Conservation (phyloP, 225 moss, liverwort and hornwort species). For the Lunularia cruciata region DNA sequence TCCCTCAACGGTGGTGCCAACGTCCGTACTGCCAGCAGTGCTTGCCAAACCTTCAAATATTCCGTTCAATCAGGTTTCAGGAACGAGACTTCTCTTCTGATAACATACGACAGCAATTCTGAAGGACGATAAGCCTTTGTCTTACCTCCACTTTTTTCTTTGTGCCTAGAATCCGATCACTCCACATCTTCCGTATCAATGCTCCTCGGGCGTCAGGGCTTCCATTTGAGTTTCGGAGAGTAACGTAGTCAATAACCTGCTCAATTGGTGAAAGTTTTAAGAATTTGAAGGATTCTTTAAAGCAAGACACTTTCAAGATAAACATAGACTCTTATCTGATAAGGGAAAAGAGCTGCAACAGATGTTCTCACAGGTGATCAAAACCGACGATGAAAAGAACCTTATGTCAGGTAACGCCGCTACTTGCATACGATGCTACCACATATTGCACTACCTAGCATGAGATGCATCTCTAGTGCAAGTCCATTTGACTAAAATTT, state of each 20-base stretch:
- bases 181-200: slow-evolving; percentile 94
- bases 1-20: slow-evolving; percentile 77
- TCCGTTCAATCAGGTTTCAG: background rate
- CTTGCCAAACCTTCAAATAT: slow-evolving; percentile 90
- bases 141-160: slow-evolving; percentile 97
- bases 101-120: background rate
- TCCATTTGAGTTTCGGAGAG: slow-evolving; percentile 39
- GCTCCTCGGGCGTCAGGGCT: slow-evolving; percentile 52
- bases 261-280: background rate
- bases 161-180: slow-evolving; percentile 84
- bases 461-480: no score
- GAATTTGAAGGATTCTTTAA: no score
- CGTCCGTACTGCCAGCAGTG: slow-evolving; percentile 84
- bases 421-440: no score
- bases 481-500: no score
- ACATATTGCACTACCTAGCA: no score
- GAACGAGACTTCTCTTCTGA: background rate
- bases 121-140: background rate
- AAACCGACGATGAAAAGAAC: no score
- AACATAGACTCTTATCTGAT: no score
- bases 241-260: slow-evolving; percentile 91
- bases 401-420: no score
- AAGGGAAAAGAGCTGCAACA: no score
- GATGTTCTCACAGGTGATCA: no score
- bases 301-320: no score